Conservation (phyloP, 2,329 filamentous ascomycete species). For the Calonectria fujianensis region DNA sequence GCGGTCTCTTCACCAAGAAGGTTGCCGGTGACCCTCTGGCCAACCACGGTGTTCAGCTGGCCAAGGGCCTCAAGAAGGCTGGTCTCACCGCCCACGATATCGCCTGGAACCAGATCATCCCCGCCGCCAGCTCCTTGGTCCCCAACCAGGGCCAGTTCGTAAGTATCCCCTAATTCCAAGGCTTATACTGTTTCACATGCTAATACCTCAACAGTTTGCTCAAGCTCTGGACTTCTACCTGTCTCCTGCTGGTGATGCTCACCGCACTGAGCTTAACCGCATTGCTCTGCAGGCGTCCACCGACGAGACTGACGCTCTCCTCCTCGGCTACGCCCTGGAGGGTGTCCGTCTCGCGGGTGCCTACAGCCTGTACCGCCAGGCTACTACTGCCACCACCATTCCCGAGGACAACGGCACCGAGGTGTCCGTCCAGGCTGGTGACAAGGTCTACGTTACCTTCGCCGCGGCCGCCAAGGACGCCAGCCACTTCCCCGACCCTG, state of each 20-base stretch:
- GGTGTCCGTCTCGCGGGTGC: constrained; percentile 81
- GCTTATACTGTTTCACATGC: not conserved
- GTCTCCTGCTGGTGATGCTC: constrained; percentile 70
- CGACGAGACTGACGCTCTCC: constrained; percentile 75
- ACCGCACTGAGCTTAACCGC: constrained; percentile 77
- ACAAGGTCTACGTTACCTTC: constrained; percentile 79
- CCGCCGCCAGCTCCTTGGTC: constrained; percentile 79
- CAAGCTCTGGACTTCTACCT: constrained; percentile 85
- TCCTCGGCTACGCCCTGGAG: constrained; percentile 83
- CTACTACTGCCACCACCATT: constrained; percentile 66
- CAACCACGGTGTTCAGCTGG: constrained; percentile 78
- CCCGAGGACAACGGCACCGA: constrained; percentile 70
- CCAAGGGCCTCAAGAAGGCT: constrained; percentile 78
- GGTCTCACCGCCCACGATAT: constrained; percentile 80
- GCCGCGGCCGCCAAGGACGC: constrained; percentile 74
- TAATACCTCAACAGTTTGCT: constrained; percentile 73
- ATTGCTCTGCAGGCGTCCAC: constrained; percentile 73
- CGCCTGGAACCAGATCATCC: constrained; percentile 82
- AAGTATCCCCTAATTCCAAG: constrained; percentile 54
- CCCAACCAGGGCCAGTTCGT: constrained; percentile 82
- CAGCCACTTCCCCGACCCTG: constrained; percentile 76
- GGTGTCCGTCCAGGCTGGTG: constrained; percentile 72
- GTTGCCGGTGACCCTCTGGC: constrained; percentile 73
- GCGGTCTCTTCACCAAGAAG: constrained; percentile 70
- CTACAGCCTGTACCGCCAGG: constrained; percentile 76